phyloP scores from a whole-genome alignment of 768 basidiomycete species.

The Trametes cingulata region DNA sequence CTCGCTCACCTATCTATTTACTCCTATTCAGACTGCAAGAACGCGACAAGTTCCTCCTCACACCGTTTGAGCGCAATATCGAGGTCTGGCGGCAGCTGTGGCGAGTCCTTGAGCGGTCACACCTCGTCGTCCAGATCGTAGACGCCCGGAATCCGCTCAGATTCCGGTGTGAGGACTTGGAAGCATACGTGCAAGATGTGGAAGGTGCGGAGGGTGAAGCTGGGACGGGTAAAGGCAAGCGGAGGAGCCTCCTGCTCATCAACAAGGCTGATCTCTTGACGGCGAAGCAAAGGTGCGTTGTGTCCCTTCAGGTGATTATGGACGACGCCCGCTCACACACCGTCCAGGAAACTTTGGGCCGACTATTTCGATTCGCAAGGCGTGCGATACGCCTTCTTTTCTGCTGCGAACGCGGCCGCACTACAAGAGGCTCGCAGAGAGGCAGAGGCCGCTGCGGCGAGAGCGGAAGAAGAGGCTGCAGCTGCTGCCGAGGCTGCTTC shows the following conservation, averaged over 20 bases:
- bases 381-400: constrained; percentile 88
- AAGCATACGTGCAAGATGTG: constrained; percentile 81
- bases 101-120: constrained; percentile 94
- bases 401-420: constrained; percentile 85
- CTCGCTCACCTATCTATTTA: neutral
- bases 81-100: constrained; percentile 99
- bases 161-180: constrained; percentile 92
- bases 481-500: neutral
- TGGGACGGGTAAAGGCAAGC: constrained; percentile 70
- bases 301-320: neutral
- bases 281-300: constrained; percentile 71
- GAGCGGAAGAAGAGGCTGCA: constrained; percentile 30
- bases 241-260: constrained; percentile 80
- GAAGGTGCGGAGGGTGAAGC: constrained; percentile 81
- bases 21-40: constrained; percentile 73
- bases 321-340: neutral
- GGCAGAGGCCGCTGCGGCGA: constrained; percentile 34
- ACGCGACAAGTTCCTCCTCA: constrained; percentile 81
- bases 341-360: constrained; percentile 77
- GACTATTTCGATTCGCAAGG: constrained; percentile 81
- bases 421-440: constrained; percentile 74
- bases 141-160: constrained; percentile 93
- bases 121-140: constrained; percentile 93
- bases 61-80: constrained; percentile 95
- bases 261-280: constrained; percentile 97